Evolutionary conservation across 2,329 filamentous ascomycete species (phyloP).

Genomic region (Byssothecium circinans): DNA sequence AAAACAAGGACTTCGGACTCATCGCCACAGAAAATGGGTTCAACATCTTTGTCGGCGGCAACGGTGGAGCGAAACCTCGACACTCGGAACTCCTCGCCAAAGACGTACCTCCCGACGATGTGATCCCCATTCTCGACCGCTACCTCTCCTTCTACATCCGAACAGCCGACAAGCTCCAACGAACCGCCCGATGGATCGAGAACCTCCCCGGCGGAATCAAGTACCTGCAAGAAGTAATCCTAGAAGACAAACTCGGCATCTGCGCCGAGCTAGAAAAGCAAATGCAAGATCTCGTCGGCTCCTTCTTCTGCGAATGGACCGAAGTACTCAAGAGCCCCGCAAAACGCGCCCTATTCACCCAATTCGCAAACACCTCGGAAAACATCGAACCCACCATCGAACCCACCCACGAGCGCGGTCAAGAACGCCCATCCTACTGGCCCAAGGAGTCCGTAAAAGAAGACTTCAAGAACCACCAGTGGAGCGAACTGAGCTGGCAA

Average conservation of each 20-base stretch:
- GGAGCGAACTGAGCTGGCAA: constrained; percentile 75
- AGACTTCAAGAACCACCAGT: constrained; percentile 70
- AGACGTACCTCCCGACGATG: constrained; percentile 79
- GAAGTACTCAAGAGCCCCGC: constrained; percentile 73
- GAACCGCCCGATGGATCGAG: constrained; percentile 87
- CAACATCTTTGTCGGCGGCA: constrained; percentile 89
- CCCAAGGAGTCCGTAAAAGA: constrained; percentile 65
- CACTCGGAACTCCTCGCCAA: constrained; percentile 84
- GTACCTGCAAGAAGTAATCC: constrained; percentile 79
- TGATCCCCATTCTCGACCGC: constrained; percentile 81
- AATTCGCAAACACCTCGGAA: constrained; percentile 84
- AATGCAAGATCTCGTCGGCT: constrained; percentile 81
- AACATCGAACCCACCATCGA: constrained; percentile 67
- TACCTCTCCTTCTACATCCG: constrained; percentile 94
- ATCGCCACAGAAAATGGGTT: constrained; percentile 92
- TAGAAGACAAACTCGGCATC: constrained; percentile 85
- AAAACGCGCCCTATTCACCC: constrained; percentile 69
- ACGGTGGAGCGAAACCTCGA: constrained; percentile 81
- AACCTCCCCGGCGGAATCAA: constrained; percentile 78
- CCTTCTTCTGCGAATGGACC: constrained; percentile 91
- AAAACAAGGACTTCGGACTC: constrained; percentile 90
- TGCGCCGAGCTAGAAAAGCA: constrained; percentile 81
- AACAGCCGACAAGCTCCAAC: constrained; percentile 85
- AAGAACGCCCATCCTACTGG: constrained; percentile 77
- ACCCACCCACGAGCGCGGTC: constrained; percentile 69